Evolutionary conservation across 2,329 filamentous ascomycete genomes (phyloP).

Genomic region (Cladophialophora exuberans): DNA sequence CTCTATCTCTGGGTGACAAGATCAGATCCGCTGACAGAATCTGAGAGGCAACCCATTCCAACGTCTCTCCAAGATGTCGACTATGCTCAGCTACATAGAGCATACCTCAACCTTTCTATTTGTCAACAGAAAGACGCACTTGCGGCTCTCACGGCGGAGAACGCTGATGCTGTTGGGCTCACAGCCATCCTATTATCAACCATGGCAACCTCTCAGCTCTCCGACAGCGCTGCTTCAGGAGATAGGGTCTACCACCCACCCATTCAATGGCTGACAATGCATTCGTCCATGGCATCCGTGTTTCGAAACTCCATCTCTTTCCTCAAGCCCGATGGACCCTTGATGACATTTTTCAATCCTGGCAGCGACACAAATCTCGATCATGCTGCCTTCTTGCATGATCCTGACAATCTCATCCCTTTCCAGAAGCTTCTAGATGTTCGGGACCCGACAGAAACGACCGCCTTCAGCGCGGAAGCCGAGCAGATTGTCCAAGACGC

Average conservation of each 20-base stretch:
- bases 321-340: slow-evolving; percentile 30
- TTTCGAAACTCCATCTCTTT: slow-evolving; percentile 28
- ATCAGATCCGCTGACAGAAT: background rate
- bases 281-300: slow-evolving; percentile 35
- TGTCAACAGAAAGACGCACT: slow-evolving; percentile 37
- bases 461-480: background rate
- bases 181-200: slow-evolving; percentile 36
- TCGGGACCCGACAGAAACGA: background rate
- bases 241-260: slow-evolving; percentile 37
- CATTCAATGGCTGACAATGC: slow-evolving; percentile 39
- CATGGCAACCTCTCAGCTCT: slow-evolving; percentile 32
- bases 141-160: slow-evolving; percentile 30
- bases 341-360: slow-evolving; percentile 31
- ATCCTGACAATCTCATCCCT: background rate
- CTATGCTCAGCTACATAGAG: slow-evolving; percentile 17
- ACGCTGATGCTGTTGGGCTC: slow-evolving; percentile 37
- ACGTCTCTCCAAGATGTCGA: slow-evolving; percentile 8
- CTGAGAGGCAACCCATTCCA: background rate
- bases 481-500: background rate
- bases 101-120: slow-evolving; percentile 33
- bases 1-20: slow-evolving; percentile 15
- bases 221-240: slow-evolving; percentile 34
- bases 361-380: no score
- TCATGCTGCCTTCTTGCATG: background rate
- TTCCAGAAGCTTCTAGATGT: background rate